These are phyloP conservation scores for Aspergillus unguis DNA, from an alignment of 2,329 filamentous ascomycete species.

Conservation along the genomic window DNA sequence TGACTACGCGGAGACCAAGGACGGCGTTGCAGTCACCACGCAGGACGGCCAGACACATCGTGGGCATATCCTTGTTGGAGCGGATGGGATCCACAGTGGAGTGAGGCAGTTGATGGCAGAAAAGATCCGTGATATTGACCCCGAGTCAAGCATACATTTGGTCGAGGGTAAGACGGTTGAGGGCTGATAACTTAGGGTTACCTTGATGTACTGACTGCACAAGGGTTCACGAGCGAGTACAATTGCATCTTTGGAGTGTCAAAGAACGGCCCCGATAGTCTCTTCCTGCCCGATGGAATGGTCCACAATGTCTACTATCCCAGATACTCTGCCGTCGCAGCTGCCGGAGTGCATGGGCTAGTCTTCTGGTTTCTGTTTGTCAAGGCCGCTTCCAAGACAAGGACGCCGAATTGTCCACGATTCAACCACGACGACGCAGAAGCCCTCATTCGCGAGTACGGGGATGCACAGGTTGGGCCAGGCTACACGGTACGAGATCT, in stretches of 20 bases:
- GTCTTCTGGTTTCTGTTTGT: slow-evolving; percentile 8
- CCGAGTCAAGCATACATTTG: background rate
- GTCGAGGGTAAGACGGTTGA: background rate
- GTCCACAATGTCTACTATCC: slow-evolving; percentile 3
- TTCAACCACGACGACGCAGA: slow-evolving; percentile 2
- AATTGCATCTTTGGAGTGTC: slow-evolving; percentile 6
- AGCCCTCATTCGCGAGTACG: background rate
- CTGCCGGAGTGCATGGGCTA: background rate
- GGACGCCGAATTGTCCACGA: background rate
- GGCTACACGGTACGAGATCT: slow-evolving; percentile 4
- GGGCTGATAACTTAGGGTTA: background rate
- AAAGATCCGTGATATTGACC: background rate
- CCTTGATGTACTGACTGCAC: background rate
- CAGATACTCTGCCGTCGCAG: background rate
- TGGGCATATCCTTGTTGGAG: background rate
- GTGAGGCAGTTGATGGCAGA: slow-evolving; percentile 1
- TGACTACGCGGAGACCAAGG: background rate
- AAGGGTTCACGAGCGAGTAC: slow-evolving; percentile 4
- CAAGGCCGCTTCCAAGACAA: background rate
- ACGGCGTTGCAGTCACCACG: background rate
- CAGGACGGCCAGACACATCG: background rate
- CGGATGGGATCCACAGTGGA: slow-evolving; percentile 1
- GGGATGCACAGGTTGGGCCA: background rate
- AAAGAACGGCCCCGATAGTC: background rate
- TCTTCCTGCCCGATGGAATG: background rate